A percentile compares a stretch with the other conserved stretches of the same genome.
Evolutionary conservation across 2,329 filamentous ascomycete genomes (phyloP).

Genomic region (Zymoseptoria brevis): DNA sequence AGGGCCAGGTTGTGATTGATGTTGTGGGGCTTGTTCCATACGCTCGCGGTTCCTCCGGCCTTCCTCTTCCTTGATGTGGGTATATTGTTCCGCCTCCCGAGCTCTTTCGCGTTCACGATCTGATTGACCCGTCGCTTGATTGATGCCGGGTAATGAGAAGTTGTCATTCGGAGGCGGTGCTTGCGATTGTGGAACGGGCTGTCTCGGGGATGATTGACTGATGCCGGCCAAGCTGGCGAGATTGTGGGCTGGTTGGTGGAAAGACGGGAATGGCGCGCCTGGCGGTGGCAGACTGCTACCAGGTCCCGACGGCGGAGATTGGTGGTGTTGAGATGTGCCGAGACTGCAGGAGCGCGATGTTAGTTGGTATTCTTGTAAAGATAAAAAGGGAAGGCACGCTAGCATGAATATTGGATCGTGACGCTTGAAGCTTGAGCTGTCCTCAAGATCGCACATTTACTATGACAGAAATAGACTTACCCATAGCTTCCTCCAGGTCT

Average conservation of each 20-base stretch:
- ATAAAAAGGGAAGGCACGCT: neutral
- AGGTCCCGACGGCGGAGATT: conserved; percentile 26
- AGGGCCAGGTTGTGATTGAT: conserved; percentile 76
- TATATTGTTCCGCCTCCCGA: conserved; percentile 45
- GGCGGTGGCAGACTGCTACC: conserved; percentile 26
- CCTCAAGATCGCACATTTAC: neutral
- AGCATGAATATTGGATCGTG: neutral
- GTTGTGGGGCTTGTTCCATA: conserved; percentile 61
- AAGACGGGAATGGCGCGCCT: conserved; percentile 34
- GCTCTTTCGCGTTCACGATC: conserved; percentile 41
- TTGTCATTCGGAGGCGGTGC: conserved; percentile 30
- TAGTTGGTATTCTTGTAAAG: conserved; percentile 1
- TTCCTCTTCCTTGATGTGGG: conserved; percentile 51
- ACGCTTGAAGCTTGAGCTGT: neutral
- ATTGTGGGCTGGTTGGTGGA: conserved; percentile 36
- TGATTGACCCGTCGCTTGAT: conserved; percentile 36
- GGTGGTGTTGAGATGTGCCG: conserved; percentile 25
- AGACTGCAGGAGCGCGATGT: conserved; percentile 7
- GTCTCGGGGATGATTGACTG: conserved; percentile 37
- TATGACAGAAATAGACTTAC: conserved; percentile 17
- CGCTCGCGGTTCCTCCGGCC: conserved; percentile 54
- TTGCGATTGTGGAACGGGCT: conserved; percentile 26
- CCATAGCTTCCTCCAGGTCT: conserved; percentile 22
- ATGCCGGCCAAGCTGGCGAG: conserved; percentile 39
- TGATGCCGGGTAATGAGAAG: conserved; percentile 39